Base-by-base conservation (phyloP, 2,329 filamentous ascomycete species). In the Nothophoma quercina region DNA sequence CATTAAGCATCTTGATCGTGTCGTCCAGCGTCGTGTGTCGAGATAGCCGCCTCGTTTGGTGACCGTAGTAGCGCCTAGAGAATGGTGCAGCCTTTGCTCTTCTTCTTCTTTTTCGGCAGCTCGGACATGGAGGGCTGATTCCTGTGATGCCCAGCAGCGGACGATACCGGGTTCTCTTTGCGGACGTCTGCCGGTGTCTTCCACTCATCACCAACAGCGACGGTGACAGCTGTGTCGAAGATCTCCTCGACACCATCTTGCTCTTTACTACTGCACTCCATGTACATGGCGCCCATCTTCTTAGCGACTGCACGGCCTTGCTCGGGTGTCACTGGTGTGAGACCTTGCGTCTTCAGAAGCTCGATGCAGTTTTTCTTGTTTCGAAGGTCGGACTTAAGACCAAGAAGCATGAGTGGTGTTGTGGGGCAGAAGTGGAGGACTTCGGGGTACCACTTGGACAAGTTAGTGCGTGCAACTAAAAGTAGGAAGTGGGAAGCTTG, bases 371-470 rank as follows among this genome's bases (percentile, higher is more conserved):
- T 93, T 77, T 91, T 89, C 83, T 98, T 98, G 79, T 88, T 86
- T 68, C 95, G 92, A 55, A 99, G 87, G 77, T 99, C 95, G 19
- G 93, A 97, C 78, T 99, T 99, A 70, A 99, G 87, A 53, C 93
- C 95, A 63, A 97, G 90, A 49, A 99, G 90, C 72, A 99, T 89
- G 60, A 99, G 88, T 19, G 95, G 95, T 2, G 93, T 98, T 69
- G 95, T 96, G 13, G 95, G 95, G 78, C 95, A 98, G 82, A 99
- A 99, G 78, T 99, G 95, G 49, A 98, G 86, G 67, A 99, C 95
- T 81, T 99, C 95, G 55, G 95, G 95, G 71, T 97, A 99, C 95
- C 95, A 99, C 95, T 98, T 66, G 39, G 13, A n/a, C 3, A 51
- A 53, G 68, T 78, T 67, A 72, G 68, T 40, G 19, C 12, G 47